Evolutionary conservation across 768 basidiomycete genomes (phyloP), one percentile per base, ranked within the genome.

Genomic region (Suillus lakei): DNA sequence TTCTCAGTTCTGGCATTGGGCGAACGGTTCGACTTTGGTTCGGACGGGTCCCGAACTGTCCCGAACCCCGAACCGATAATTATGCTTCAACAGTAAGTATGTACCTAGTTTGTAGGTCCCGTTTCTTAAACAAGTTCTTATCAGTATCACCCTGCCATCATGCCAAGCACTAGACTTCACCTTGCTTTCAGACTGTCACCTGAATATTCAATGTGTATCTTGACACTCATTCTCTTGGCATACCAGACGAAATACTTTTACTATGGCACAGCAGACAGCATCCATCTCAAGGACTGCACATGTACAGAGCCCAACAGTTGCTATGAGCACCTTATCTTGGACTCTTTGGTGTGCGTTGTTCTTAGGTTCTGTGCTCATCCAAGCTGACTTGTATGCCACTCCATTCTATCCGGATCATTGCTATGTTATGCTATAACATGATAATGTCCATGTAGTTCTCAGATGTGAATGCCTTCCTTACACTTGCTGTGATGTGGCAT

Each of bases 401-500:
- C 32, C 26, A 21, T 38, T 16, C 26, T 32, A 12, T 18, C 23
- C 16, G 56, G n/a, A 54, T 34, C 30, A 65, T 66, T 26, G 7
- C 34, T 18, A 21, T 41, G n/a, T 3, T 46, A 26, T 36, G 30
- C 39, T 16, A 32, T 62, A 30, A 30, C 16, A 54, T 8, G 18
- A 44, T 66, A 5, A 26, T 41, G 1, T 23, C 7, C 13, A 5
- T 56, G 18, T 68, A 95, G 92, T 93, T 86, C 69, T 88, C 92
- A 21, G 93, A 95, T 72, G 90, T 94, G 13, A 95, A 95, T 72
- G 91, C 93, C n/a, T 95, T 94, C 72, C 77, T 95, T 65, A 92
- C 91, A 3, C 80, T 95, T 54, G 93, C 93, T 12, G 92, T 92
- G 8, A 93, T 91, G 4, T 80, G 88, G 53, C 91, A 93, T 71